These are phyloP conservation scores for Ascomycota sp. DNA, from an alignment of 2,329 filamentous ascomycete genomes.

Conservation along the genomic window DNA sequence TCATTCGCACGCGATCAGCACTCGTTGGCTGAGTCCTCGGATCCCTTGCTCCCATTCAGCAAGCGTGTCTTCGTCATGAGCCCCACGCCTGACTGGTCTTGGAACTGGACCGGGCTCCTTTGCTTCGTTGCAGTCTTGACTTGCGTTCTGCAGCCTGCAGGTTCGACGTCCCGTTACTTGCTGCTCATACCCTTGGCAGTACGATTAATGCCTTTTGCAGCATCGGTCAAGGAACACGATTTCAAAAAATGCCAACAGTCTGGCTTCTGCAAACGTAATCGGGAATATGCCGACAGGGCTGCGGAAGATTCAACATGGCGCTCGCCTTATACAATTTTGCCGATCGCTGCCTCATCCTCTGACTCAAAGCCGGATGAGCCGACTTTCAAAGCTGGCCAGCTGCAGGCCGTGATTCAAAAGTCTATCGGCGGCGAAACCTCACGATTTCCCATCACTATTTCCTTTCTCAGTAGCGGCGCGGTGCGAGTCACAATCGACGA, in stretches of 20 bases:
- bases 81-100: conserved; percentile 26
- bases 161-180: conserved; percentile 20
- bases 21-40: not conserved
- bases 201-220: conserved; percentile 20
- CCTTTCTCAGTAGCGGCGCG: conserved; percentile 74
- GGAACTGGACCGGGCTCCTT: conserved; percentile 41
- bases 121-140: conserved; percentile 34
- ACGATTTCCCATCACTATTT: conserved; percentile 59
- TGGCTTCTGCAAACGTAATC: conserved; percentile 91
- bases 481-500: conserved; percentile 80
- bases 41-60: conserved; percentile 2
- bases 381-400: conserved; percentile 54
- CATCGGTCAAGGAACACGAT: conserved; percentile 76
- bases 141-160: conserved; percentile 38
- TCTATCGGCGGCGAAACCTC: conserved; percentile 46
- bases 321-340: conserved; percentile 51
- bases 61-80: conserved; percentile 22
- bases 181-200: not conserved
- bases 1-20: not conserved
- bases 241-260: conserved; percentile 95
- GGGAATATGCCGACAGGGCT: conserved; percentile 65
- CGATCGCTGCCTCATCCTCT: too few species aligned
- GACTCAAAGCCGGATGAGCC: conserved; percentile 37
- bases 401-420: conserved; percentile 67
- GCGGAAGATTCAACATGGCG: conserved; percentile 42